These are phyloP conservation scores for Coniochaeta pulveracea DNA, from an alignment of 2,329 filamentous ascomycete genomes.

Conservation along the genomic window DNA sequence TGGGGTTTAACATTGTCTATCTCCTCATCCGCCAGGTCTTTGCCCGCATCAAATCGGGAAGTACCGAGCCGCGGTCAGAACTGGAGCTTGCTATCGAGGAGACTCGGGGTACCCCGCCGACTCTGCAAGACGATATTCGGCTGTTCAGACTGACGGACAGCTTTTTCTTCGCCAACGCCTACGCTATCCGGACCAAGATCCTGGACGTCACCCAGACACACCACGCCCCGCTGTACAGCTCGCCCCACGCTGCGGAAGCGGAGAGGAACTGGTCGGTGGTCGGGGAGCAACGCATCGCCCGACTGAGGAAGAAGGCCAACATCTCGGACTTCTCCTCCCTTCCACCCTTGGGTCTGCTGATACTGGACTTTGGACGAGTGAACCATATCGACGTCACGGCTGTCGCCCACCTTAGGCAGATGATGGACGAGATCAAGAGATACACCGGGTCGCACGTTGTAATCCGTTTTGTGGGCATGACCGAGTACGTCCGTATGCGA, in stretches of 20 bases:
- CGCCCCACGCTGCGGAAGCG: constrained; percentile 15
- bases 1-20: constrained; percentile 53
- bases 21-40: constrained; percentile 49
- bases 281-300: constrained; percentile 31
- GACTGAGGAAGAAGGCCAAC: constrained; percentile 28
- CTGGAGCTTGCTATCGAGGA: constrained; percentile 15
- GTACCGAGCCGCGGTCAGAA: constrained; percentile 16
- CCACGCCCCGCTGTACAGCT: constrained; percentile 26
- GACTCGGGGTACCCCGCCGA: constrained; percentile 11
- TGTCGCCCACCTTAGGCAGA: constrained; percentile 32
- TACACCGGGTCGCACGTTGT: constrained; percentile 35
- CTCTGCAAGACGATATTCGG: constrained; percentile 35
- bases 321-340: constrained; percentile 20
- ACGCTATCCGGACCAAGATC: constrained; percentile 34
- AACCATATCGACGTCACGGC: constrained; percentile 43
- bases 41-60: constrained; percentile 23
- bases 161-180: constrained; percentile 51
- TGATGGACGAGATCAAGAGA: constrained; percentile 33
- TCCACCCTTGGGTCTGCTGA: constrained; percentile 31
- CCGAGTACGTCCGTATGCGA: constrained; percentile 24
- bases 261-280: constrained; percentile 44
- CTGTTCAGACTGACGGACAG: constrained; percentile 46
- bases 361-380: constrained; percentile 40
- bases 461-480: constrained; percentile 36
- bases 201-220: constrained; percentile 37